Percentiles rank a stretch among this genome's conserved stretches.
Conservation (phyloP, 192 early-diverging fungal genomes). For the Geranomyces variabilis region DNA sequence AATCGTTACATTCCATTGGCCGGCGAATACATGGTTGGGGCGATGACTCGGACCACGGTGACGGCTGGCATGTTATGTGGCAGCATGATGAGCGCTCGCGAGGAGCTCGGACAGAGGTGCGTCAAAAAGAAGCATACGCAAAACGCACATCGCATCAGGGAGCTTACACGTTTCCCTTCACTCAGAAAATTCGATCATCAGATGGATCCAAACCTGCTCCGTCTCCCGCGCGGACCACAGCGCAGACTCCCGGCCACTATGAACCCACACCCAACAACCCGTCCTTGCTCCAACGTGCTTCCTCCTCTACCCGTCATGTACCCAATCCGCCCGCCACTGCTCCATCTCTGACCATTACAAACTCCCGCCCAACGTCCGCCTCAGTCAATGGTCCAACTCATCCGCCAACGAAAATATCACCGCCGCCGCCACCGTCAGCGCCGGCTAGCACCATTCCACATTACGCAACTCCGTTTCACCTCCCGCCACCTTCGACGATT, state of each 20-base stretch:
- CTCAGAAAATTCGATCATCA: neutral
- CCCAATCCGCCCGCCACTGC: neutral
- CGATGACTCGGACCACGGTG: neutral
- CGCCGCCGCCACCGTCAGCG: no score
- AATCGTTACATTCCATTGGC: neutral
- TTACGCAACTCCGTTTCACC: neutral
- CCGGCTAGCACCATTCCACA: neutral
- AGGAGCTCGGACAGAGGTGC: neutral
- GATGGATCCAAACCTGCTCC: neutral
- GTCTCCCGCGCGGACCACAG: neutral
- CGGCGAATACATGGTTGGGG: neutral
- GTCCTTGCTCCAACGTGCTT: neutral
- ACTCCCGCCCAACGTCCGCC: neutral
- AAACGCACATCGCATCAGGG: no score
- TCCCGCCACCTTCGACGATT: constrained; percentile 3
- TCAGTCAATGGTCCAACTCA: neutral
- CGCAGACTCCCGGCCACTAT: neutral
- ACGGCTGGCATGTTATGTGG: neutral
- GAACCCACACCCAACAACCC: neutral
- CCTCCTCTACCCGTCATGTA: neutral
- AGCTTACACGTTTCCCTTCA: no score
- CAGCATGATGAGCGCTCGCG: neutral
- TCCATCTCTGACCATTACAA: neutral
- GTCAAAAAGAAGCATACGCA: neutral
- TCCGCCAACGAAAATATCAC: neutral